These are phyloP conservation scores for Yamadazyma epiphylla DNA, from an alignment of 1,139 yeast species.

Conservation along the genomic window DNA sequence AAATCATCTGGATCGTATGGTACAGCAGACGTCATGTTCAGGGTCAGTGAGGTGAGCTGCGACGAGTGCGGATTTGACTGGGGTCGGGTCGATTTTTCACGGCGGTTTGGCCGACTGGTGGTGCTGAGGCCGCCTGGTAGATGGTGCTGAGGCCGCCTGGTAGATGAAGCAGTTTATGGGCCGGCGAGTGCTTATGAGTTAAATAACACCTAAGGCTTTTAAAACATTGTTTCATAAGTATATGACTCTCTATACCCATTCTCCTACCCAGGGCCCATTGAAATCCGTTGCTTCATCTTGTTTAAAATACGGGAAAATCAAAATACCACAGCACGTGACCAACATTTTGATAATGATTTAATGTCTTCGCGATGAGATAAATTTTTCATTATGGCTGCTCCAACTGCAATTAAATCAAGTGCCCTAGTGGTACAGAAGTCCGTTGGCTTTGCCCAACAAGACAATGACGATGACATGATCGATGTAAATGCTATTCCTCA, in stretches of 20 bases:
- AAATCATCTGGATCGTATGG: slow-evolving; percentile 67
- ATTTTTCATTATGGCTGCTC: slow-evolving; percentile 59
- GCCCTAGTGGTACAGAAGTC: slow-evolving; percentile 4
- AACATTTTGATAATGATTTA: not conserved
- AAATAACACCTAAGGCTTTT: no score
- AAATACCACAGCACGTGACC: no score
- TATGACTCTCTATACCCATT: no score
- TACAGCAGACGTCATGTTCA: slow-evolving; percentile 48
- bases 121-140: no score
- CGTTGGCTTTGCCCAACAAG: slow-evolving; percentile 11
- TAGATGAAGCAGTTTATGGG: no score
- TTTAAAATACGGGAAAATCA: no score
- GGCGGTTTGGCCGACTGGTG: no score
- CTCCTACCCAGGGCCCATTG: no score
- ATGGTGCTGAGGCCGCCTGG: not conserved
- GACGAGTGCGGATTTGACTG: not conserved
- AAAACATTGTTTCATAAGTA: no score
- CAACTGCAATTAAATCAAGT: slow-evolving; percentile 50
- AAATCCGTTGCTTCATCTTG: no score
- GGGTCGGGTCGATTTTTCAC: no score
- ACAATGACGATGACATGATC: slow-evolving; percentile 62
- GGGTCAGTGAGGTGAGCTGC: not conserved
- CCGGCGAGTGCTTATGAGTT: no score
- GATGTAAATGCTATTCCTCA: slow-evolving; percentile 49
- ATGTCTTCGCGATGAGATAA: slow-evolving; percentile 14